These are phyloP conservation scores for Lodderomyces theae DNA, from an alignment of 1,139 yeast species.

Conservation along the genomic window DNA sequence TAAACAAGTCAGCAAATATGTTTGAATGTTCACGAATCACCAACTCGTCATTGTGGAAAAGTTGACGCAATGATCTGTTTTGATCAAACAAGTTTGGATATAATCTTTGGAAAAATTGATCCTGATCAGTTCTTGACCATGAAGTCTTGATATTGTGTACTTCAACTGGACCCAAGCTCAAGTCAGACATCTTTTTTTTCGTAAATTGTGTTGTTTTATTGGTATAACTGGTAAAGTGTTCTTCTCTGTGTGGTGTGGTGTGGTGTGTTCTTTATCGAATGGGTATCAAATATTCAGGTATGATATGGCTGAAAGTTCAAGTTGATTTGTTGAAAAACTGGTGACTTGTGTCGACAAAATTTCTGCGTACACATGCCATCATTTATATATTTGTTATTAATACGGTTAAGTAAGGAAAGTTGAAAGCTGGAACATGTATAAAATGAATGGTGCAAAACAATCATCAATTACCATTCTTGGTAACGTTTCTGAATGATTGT, in stretches of 20 bases:
- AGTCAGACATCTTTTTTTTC: conserved; percentile 12
- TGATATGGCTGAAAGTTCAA: no score
- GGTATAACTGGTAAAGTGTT: not conserved
- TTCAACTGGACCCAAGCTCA: conserved; percentile 14
- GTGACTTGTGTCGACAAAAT: not conserved
- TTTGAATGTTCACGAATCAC: conserved; percentile 30
- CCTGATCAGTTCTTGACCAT: conserved; percentile 31
- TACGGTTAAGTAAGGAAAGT: conserved; percentile 5
- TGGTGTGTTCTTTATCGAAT: not conserved
- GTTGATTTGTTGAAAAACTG: not conserved
- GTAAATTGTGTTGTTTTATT: not conserved
- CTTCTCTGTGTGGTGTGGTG: not conserved
- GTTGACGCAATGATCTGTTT: conserved; percentile 25
- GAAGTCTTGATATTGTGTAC: conserved; percentile 23
- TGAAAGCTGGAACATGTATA: not conserved
- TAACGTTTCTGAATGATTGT: not conserved
- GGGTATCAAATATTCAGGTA: conserved; percentile 1
- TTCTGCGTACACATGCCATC: not conserved
- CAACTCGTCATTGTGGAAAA: conserved; percentile 23
- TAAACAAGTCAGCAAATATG: conserved; percentile 38
- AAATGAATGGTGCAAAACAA: not conserved
- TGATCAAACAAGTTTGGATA: conserved; percentile 35
- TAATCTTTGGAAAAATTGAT: conserved; percentile 30
- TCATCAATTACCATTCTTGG: not conserved
- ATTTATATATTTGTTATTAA: conserved; percentile 6